phyloP scores from a whole-genome alignment of 805 yeast species.

The Metschnikowia lochheadii region DNA sequence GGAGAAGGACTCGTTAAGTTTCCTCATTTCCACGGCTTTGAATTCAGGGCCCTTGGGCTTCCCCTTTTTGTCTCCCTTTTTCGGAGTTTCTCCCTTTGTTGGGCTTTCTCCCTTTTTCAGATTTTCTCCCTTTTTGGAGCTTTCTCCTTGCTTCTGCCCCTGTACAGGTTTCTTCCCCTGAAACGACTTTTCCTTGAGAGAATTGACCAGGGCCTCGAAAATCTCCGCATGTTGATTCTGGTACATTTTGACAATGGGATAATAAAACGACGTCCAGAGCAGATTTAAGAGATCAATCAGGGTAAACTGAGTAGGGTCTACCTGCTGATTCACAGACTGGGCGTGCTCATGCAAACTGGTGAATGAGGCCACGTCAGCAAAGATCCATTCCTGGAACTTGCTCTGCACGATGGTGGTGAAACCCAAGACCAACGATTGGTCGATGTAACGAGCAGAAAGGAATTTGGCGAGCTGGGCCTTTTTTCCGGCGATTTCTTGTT shows the following conservation, averaged over 20 bases:
- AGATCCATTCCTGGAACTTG: slow-evolving; percentile 41
- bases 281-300: slow-evolving; percentile 37
- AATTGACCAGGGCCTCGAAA: slow-evolving; percentile 16
- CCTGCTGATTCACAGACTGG: slow-evolving; percentile 6
- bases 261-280: slow-evolving; percentile 60
- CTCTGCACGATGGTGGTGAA: slow-evolving; percentile 46
- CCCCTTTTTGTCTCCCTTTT: slow-evolving; percentile 9
- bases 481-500: slow-evolving; percentile 10
- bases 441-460: slow-evolving; percentile 22
- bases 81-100: neutral
- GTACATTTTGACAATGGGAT: slow-evolving; percentile 59
- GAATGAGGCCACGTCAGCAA: slow-evolving; percentile 33
- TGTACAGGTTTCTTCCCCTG: too few relatives aligned
- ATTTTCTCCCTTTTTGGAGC: slow-evolving; percentile 5
- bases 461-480: slow-evolving; percentile 28
- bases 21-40: slow-evolving; percentile 51
- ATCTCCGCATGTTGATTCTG: slow-evolving; percentile 35
- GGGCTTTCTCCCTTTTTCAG: slow-evolving; percentile 1
- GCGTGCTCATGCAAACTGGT: slow-evolving; percentile 1
- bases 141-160: neutral
- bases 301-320: slow-evolving; percentile 28
- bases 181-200: slow-evolving; percentile 13
- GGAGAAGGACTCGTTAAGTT: slow-evolving; percentile 47
- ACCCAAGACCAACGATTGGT: slow-evolving; percentile 47
- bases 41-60: slow-evolving; percentile 13